Evolutionary conservation across 108 stramenopile species (phyloP).

Genomic region (Discostella stelligeroides): DNA sequence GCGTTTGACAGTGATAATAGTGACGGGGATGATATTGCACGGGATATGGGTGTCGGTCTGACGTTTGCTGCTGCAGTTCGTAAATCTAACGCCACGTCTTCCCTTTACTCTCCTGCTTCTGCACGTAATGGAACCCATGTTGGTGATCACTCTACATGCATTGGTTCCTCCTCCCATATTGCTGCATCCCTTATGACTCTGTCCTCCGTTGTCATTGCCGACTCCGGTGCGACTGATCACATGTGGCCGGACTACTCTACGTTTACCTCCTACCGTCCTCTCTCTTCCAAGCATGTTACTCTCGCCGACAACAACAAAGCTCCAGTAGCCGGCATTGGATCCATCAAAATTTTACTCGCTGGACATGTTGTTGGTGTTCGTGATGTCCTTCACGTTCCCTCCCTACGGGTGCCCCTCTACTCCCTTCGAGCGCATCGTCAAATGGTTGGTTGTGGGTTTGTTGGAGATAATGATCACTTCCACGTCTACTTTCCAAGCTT

Average conservation of each 20-base stretch:
- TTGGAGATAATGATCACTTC: neutral
- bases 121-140: no score
- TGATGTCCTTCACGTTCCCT: constrained; percentile 25
- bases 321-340: neutral
- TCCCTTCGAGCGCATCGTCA: constrained; percentile 4
- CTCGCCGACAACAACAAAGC: constrained; percentile 6
- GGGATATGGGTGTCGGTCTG: no score
- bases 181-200: neutral
- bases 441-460: constrained; percentile 22
- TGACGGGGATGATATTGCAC: no score
- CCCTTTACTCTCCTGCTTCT: no score
- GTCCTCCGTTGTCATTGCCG: neutral
- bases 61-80: no score
- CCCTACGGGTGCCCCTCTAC: constrained; percentile 8
- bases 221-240: constrained; percentile 18
- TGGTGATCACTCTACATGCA: no score
- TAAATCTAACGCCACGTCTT: no score
- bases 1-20: no score
- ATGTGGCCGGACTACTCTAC: constrained; percentile 23
- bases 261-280: constrained; percentile 12
- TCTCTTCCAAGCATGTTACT: neutral
- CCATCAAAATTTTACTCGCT: constrained; percentile 11
- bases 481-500: constrained; percentile 21
- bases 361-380: constrained; percentile 12
- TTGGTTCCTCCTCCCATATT: no score